Evolutionary conservation across 768 basidiomycete genomes (phyloP).

Genomic region (Pulveroboletus sp.): DNA sequence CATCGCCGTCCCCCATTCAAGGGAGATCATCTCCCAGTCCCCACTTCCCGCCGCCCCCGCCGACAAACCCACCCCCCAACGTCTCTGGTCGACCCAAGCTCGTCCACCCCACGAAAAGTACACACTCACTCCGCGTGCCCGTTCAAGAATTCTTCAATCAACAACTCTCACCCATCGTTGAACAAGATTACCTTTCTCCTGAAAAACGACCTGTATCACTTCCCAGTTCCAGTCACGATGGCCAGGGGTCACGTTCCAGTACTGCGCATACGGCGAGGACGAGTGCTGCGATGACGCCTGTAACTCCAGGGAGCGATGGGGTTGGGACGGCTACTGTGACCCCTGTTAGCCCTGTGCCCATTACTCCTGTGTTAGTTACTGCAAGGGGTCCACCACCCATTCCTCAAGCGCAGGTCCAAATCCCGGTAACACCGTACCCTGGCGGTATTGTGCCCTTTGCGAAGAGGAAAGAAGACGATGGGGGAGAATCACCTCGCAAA

Average conservation of each 20-base stretch:
- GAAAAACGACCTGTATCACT: conserved; percentile 36
- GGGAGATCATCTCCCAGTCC: conserved; percentile 28
- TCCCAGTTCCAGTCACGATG: conserved; percentile 24
- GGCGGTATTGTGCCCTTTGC: conserved; percentile 22
- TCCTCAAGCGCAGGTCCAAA: conserved; percentile 16
- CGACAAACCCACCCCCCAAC: conserved; percentile 27
- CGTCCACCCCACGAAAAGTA: conserved; percentile 31
- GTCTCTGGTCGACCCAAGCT: conserved; percentile 30
- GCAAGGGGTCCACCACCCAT: conserved; percentile 12
- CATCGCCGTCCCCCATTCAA: no score
- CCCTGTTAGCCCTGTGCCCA: conserved; percentile 27
- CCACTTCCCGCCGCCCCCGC: conserved; percentile 33
- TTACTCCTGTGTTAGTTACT: conserved; percentile 21
- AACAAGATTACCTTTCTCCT: conserved; percentile 59
- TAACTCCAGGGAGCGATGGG: conserved; percentile 20
- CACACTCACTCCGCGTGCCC: conserved; percentile 41
- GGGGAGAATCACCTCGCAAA: conserved; percentile 39
- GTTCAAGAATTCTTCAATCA: conserved; percentile 25
- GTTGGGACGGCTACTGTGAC: conserved; percentile 23
- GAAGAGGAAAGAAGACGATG: conserved; percentile 27
- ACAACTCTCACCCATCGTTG: conserved; percentile 62
- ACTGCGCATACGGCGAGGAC: conserved; percentile 32
- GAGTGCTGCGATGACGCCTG: conserved; percentile 28
- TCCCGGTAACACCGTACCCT: conserved; percentile 16
- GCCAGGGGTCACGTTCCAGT: conserved; percentile 23